Conservation (phyloP, 2,329 filamentous ascomycete genomes). For the Dendryphion nanum region DNA sequence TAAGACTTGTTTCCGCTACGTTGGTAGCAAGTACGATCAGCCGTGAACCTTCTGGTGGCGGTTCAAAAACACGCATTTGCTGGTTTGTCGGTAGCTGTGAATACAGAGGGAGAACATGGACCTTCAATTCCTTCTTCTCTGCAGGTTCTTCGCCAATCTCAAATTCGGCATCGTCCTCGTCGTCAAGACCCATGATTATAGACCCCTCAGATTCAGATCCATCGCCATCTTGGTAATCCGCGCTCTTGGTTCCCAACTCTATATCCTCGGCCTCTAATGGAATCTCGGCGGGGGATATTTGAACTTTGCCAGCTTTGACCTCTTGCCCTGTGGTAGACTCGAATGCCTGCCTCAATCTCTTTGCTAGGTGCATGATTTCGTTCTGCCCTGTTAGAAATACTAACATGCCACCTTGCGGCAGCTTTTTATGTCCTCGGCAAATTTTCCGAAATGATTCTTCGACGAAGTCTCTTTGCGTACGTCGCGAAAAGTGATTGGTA, state of each 20-base stretch:
- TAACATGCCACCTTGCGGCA: conserved; percentile 86
- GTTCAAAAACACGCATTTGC: conserved; percentile 86
- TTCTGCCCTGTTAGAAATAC: conserved; percentile 94
- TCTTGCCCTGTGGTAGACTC: conserved; percentile 47
- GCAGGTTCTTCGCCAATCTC: conserved; percentile 64
- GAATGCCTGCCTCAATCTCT: conserved; percentile 70
- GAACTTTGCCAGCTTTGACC: conserved; percentile 63
- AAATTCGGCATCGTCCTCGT: conserved; percentile 61
- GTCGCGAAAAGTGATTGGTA: conserved; percentile 81
- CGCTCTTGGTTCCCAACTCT: conserved; percentile 63
- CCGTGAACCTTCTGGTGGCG: conserved; percentile 76
- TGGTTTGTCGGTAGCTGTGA: conserved; percentile 88
- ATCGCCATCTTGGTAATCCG: conserved; percentile 44
- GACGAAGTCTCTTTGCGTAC: conserved; percentile 82
- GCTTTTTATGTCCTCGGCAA: conserved; percentile 79
- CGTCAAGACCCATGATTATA: conserved; percentile 59
- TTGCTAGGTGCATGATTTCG: conserved; percentile 83
- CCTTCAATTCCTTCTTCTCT: conserved; percentile 60
- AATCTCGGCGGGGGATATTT: conserved; percentile 72
- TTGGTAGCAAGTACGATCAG: conserved; percentile 92
- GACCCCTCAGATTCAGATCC: conserved; percentile 56
- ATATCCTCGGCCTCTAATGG: conserved; percentile 84
- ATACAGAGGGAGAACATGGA: conserved; percentile 91
- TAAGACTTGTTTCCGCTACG: conserved; percentile 94
- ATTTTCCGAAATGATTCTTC: conserved; percentile 90